A percentile compares a stretch with the other conserved stretches of the same genome.
Conservation (phyloP, 192 early-diverging fungal species). For the Coemansia sp. region DNA sequence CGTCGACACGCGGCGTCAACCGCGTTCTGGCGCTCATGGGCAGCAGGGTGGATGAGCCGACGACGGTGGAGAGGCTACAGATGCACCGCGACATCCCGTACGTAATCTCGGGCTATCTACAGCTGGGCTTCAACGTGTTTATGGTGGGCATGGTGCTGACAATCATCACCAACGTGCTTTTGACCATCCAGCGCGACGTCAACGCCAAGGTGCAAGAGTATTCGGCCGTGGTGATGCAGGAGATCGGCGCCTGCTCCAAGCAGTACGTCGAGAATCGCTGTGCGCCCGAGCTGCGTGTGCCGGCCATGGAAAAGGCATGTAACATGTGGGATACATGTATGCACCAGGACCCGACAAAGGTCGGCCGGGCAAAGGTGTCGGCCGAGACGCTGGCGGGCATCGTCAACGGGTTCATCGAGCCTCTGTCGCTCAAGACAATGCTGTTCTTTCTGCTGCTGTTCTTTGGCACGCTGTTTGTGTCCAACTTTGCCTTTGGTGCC, state of each 20-base stretch:
- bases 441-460: slow-evolving; percentile 51
- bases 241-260: slow-evolving; percentile 60
- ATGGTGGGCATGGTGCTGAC: slow-evolving; percentile 58
- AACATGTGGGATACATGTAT: slow-evolving; percentile 60
- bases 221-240: slow-evolving; percentile 56
- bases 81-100: slow-evolving; percentile 50
- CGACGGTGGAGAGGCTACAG: slow-evolving; percentile 28
- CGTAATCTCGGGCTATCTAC: slow-evolving; percentile 60
- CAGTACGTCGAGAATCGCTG: slow-evolving; percentile 61
- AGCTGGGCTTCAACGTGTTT: slow-evolving; percentile 65
- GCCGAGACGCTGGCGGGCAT: slow-evolving; percentile 82
- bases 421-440: slow-evolving; percentile 85
- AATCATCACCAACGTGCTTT: slow-evolving; percentile 63
- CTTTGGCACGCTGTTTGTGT: slow-evolving; percentile 42
- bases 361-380: slow-evolving; percentile 68
- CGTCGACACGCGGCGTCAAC: slow-evolving; percentile 30
- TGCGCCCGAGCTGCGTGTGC: slow-evolving; percentile 55
- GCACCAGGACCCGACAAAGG: slow-evolving; percentile 56
- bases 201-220: slow-evolving; percentile 64
- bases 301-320: slow-evolving; percentile 59
- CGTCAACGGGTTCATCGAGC: slow-evolving; percentile 76
- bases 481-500: slow-evolving; percentile 52
- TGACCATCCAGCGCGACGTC: slow-evolving; percentile 71
- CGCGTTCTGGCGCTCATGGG: slow-evolving; percentile 42
- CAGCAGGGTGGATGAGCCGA: slow-evolving; percentile 31